Conservation (phyloP, 345 rosid species). For the Hibiscus tridactylites region DNA sequence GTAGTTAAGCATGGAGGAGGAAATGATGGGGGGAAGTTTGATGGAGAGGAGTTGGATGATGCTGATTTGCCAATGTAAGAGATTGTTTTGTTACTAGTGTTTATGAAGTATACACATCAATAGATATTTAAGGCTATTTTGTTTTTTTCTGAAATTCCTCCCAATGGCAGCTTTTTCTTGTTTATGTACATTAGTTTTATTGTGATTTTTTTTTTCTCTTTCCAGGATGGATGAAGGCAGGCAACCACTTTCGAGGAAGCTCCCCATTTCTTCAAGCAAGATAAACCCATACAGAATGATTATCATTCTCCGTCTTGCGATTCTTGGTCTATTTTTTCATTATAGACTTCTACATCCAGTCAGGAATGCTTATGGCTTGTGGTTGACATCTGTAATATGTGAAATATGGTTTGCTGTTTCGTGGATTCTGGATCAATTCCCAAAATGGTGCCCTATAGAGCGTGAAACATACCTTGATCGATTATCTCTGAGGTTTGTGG, state of each 20-base stretch:
- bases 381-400: constrained; percentile 94
- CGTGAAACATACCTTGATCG: constrained; percentile 96
- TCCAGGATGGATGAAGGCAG: constrained; percentile 99
- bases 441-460: constrained; percentile 85
- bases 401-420: constrained; percentile 98
- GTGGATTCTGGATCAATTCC: constrained; percentile 97
- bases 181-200: neutral
- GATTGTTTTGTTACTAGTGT: neutral
- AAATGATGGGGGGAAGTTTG: constrained; percentile 34
- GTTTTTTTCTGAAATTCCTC: neutral
- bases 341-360: constrained; percentile 93
- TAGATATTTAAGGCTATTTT: neutral
- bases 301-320: constrained; percentile 72
- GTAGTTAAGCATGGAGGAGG: constrained; percentile 78
- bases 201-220: constrained; percentile 7
- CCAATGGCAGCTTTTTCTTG: neutral
- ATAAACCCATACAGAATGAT: constrained; percentile 87
- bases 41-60: constrained; percentile 67
- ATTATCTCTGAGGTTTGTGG: constrained; percentile 70
- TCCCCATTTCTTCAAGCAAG: constrained; percentile 91
- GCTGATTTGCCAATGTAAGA: constrained; percentile 81
- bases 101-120: neutral
- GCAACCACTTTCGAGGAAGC: constrained; percentile 94
- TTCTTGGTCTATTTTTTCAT: constrained; percentile 86
- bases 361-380: constrained; percentile 73